phyloP scores from a whole-genome alignment of 164 flowering plant genomes.

The Aristolochia californica region DNA sequence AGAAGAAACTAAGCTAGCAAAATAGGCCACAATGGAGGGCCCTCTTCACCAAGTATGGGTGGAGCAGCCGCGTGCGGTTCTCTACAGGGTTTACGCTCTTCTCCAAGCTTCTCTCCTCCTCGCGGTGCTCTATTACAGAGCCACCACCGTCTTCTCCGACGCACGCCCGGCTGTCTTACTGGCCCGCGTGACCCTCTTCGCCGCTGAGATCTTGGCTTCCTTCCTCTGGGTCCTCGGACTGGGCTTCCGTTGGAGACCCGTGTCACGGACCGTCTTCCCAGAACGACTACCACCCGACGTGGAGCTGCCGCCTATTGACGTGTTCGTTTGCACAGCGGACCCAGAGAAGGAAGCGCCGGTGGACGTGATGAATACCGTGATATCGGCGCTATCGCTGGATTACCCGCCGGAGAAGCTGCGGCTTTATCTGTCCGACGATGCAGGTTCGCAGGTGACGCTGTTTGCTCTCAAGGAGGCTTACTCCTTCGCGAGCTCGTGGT shows the following conservation, averaged over 20 bases:
- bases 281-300: conserved; percentile 28
- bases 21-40: too few relatives aligned
- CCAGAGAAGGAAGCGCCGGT: conserved; percentile 43
- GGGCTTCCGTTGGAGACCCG: conserved; percentile 38
- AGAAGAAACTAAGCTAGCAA: too few relatives aligned
- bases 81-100: conserved; percentile 3
- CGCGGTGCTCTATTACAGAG: conserved; percentile 10
- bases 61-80: background rate
- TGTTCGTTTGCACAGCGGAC: conserved; percentile 55
- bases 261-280: conserved; percentile 32
- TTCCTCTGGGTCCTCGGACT: conserved; percentile 34
- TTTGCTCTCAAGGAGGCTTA: conserved; percentile 30
- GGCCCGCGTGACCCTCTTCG: conserved; percentile 26
- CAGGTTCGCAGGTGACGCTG: conserved; percentile 34
- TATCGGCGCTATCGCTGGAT: conserved; percentile 61
- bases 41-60: conserved; percentile 4
- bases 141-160: background rate
- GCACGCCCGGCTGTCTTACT: background rate
- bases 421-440: conserved; percentile 72
- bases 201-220: conserved; percentile 34
- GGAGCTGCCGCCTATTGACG: conserved; percentile 39
- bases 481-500: conserved; percentile 39
- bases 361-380: conserved; percentile 58
- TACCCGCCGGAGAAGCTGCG: conserved; percentile 51
- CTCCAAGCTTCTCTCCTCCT: conserved; percentile 1